These are phyloP conservation scores for Lippia alba DNA, from an alignment of 305 asterid species.

Conservation along the genomic window DNA sequence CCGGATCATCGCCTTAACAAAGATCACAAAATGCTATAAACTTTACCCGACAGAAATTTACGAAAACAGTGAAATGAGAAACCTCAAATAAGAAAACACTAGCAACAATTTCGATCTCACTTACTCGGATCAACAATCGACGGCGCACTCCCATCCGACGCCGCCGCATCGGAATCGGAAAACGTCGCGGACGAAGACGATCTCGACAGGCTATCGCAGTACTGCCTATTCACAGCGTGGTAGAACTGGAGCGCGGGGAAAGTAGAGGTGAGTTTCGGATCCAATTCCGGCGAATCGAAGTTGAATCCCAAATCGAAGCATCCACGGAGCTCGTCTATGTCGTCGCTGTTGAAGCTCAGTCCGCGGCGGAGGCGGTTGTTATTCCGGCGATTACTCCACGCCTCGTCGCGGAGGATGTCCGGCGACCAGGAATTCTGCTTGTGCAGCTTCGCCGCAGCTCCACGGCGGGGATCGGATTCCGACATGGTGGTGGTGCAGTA, in stretches of 20 bases:
- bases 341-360: slow-evolving; percentile 58
- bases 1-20: slow-evolving; percentile 55
- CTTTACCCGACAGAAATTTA: not conserved
- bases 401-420: slow-evolving; percentile 58
- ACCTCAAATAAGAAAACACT: not conserved
- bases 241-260: slow-evolving; percentile 63
- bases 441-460: slow-evolving; percentile 35
- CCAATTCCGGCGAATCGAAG: slow-evolving; percentile 54
- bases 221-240: slow-evolving; percentile 48
- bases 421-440: slow-evolving; percentile 67
- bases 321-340: slow-evolving; percentile 63
- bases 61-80: not conserved
- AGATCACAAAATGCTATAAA: not conserved
- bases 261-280: slow-evolving; percentile 47
- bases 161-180: slow-evolving; percentile 45
- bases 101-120: slow-evolving; percentile 30
- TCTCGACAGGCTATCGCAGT: slow-evolving; percentile 41
- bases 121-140: slow-evolving; percentile 55
- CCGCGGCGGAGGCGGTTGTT: slow-evolving; percentile 42
- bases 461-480: slow-evolving; percentile 47
- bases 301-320: slow-evolving; percentile 61
- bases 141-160: slow-evolving; percentile 36
- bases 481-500: slow-evolving; percentile 38
- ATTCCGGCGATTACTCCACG: slow-evolving; percentile 48
- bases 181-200: slow-evolving; percentile 52